phyloP scores from a whole-genome alignment of 2,329 filamentous ascomycete genomes.

The Paecilomyces variotii region DNA sequence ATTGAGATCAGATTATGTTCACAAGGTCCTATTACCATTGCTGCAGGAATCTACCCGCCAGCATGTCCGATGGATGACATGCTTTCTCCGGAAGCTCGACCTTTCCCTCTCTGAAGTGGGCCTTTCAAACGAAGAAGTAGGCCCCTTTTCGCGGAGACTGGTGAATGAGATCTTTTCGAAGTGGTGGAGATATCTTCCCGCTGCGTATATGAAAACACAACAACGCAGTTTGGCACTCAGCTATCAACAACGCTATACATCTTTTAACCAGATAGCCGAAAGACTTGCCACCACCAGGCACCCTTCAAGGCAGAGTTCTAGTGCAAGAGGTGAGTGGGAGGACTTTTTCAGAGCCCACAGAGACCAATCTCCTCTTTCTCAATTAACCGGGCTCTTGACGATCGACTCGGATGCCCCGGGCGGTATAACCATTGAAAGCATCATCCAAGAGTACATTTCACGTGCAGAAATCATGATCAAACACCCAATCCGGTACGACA shows the following conservation, averaged over 20 bases:
- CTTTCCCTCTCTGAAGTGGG: not conserved
- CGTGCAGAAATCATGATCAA: slow-evolving; percentile 1
- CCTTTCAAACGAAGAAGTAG: slow-evolving; percentile 5
- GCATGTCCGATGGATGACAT: slow-evolving; percentile 14
- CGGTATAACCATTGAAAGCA: slow-evolving; percentile 1
- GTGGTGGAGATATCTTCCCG: slow-evolving; percentile 11
- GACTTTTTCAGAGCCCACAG: not conserved
- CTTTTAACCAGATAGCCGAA: slow-evolving; percentile 4
- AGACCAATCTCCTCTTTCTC: not conserved
- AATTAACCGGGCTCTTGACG: not conserved
- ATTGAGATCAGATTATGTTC: slow-evolving; percentile 6
- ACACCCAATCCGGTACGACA: slow-evolving; percentile 1
- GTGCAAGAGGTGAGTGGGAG: slow-evolving; percentile 7
- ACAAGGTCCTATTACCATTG: slow-evolving; percentile 9
- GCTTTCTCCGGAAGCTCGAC: slow-evolving; percentile 7
- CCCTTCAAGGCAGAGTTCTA: slow-evolving; percentile 1
- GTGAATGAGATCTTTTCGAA: slow-evolving; percentile 1
- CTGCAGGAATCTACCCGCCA: slow-evolving; percentile 10
- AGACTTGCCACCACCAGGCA: slow-evolving; percentile 1
- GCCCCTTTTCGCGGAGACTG: slow-evolving; percentile 8
- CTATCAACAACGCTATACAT: slow-evolving; percentile 3
- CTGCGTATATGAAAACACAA: slow-evolving; percentile 6
- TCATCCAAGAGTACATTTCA: slow-evolving; percentile 5
- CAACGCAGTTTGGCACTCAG: slow-evolving; percentile 10
- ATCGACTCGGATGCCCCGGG: not conserved